Percentiles rank a stretch among this genome's conserved stretches.
phyloP scores from a whole-genome alignment of 441 rosid species.

The Theobroma grandiflorum region DNA sequence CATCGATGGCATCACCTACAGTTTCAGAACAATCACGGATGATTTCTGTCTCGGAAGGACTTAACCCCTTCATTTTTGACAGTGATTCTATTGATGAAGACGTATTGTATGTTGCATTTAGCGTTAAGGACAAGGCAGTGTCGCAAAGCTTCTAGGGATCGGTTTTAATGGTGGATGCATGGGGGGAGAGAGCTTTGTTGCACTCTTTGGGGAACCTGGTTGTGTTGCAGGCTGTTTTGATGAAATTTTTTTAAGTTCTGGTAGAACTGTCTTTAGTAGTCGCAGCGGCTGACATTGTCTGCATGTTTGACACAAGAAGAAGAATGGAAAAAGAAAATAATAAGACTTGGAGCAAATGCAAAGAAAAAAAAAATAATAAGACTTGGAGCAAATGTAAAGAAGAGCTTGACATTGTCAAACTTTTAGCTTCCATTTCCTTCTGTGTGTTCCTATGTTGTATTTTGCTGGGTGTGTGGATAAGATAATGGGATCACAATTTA shows the following conservation, averaged over 20 bases:
- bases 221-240: conserved; percentile 53
- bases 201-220: conserved; percentile 44
- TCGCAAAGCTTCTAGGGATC: conserved; percentile 54
- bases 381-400: background rate
- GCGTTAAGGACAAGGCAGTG: conserved; percentile 48
- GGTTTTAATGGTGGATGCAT: conserved; percentile 51
- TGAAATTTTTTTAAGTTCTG: conserved; percentile 50
- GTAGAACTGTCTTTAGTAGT: conserved; percentile 22
- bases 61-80: conserved; percentile 42
- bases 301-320: conserved; percentile 30
- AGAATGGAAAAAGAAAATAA: conserved; percentile 35
- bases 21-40: conserved; percentile 62
- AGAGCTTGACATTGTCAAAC: background rate
- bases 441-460: background rate
- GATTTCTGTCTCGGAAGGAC: conserved; percentile 42
- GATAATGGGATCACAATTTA: conserved; percentile 1
- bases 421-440: conserved; percentile 25
- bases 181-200: conserved; percentile 54
- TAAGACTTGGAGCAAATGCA: too few species aligned
- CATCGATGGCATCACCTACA: conserved; percentile 49
- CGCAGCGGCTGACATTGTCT: conserved; percentile 34
- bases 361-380: conserved; percentile 28
- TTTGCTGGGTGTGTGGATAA: background rate
- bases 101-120: conserved; percentile 44
- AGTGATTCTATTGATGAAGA: conserved; percentile 35